These are phyloP conservation scores for Sugiyamaella japonica DNA, from an alignment of 1,139 yeast species.

Conservation along the genomic window DNA sequence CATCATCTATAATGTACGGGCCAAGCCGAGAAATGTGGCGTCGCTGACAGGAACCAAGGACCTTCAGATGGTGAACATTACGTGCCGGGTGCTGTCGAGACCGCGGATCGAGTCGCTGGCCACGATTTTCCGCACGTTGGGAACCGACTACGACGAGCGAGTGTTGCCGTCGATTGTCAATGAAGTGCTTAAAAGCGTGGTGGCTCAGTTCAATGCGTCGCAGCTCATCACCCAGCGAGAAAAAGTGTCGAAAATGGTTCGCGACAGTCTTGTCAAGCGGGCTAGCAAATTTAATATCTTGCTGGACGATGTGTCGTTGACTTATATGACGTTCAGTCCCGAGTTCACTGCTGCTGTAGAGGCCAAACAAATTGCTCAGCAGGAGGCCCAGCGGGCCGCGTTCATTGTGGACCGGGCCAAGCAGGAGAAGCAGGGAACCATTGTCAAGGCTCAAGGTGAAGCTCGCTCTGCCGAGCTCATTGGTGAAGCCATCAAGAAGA, in stretches of 20 bases:
- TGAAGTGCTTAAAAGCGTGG: slow-evolving; percentile 94
- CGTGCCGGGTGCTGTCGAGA: slow-evolving; percentile 92
- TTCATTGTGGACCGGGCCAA: slow-evolving; percentile 94
- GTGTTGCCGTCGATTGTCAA: slow-evolving; percentile 95
- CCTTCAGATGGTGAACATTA: slow-evolving; percentile 97
- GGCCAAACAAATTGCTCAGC: slow-evolving; percentile 98
- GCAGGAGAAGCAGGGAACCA: slow-evolving; percentile 95
- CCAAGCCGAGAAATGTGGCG: slow-evolving; percentile 97
- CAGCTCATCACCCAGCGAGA: slow-evolving; percentile 98
- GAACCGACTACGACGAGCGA: slow-evolving; percentile 92
- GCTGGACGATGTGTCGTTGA: slow-evolving; percentile 93
- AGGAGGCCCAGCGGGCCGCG: slow-evolving; percentile 98
- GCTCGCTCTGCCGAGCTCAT: slow-evolving; percentile 97
- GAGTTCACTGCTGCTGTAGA: slow-evolving; percentile 98
- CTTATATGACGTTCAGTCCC: slow-evolving; percentile 95
- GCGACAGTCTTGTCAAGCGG: slow-evolving; percentile 88
- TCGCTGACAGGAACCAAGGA: slow-evolving; percentile 97
- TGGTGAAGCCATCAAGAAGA: slow-evolving; percentile 98
- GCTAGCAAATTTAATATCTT: slow-evolving; percentile 85
- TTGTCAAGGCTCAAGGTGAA: slow-evolving; percentile 97
- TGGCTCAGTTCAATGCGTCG: slow-evolving; percentile 97
- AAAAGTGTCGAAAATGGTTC: slow-evolving; percentile 84
- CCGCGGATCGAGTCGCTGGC: slow-evolving; percentile 83
- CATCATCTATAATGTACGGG: slow-evolving; percentile 88
- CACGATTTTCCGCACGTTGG: slow-evolving; percentile 83